A percentile compares a stretch with the other conserved stretches of the same genome.
These are phyloP conservation scores for Hypoxylon sp. DNA, from an alignment of 2,329 filamentous ascomycete species.

Conservation along the genomic window DNA sequence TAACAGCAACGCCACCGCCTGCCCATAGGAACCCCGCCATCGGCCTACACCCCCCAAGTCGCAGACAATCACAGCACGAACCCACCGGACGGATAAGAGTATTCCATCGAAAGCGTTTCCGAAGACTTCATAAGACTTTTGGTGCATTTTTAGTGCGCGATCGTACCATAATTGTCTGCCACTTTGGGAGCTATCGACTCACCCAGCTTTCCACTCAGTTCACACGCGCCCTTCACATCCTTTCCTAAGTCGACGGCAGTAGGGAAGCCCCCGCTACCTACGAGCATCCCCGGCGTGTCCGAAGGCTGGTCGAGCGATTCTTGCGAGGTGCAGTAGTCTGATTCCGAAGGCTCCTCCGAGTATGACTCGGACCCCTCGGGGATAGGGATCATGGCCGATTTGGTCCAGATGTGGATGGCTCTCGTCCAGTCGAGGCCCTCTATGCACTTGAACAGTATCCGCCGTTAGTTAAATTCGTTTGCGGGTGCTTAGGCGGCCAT, in stretches of 20 bases:
- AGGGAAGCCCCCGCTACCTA: conserved; percentile 55
- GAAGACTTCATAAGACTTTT: background rate
- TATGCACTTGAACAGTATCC: conserved; percentile 61
- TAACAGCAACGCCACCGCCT: background rate
- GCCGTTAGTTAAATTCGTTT: conserved; percentile 11
- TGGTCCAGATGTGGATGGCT: conserved; percentile 78
- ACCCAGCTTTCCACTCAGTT: conserved; percentile 47
- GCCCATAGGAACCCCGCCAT: background rate
- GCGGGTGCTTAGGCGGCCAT: background rate
- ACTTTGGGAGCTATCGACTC: background rate
- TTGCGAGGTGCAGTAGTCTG: conserved; percentile 62
- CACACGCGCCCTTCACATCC: conserved; percentile 50
- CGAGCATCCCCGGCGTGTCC: conserved; percentile 49
- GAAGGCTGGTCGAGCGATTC: conserved; percentile 65
- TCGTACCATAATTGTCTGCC: background rate
- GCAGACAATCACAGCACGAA: background rate
- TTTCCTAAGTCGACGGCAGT: conserved; percentile 11
- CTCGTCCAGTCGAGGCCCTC: conserved; percentile 72
- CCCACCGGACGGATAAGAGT: background rate
- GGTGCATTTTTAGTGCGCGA: background rate
- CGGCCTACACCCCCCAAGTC: background rate
- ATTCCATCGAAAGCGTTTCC: background rate
- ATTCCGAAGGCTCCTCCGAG: conserved; percentile 65
- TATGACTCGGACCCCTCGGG: conserved; percentile 73
- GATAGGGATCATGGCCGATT: conserved; percentile 77